phyloP scores from a whole-genome alignment of 306 rosid genomes.

The Corylus americana region DNA sequence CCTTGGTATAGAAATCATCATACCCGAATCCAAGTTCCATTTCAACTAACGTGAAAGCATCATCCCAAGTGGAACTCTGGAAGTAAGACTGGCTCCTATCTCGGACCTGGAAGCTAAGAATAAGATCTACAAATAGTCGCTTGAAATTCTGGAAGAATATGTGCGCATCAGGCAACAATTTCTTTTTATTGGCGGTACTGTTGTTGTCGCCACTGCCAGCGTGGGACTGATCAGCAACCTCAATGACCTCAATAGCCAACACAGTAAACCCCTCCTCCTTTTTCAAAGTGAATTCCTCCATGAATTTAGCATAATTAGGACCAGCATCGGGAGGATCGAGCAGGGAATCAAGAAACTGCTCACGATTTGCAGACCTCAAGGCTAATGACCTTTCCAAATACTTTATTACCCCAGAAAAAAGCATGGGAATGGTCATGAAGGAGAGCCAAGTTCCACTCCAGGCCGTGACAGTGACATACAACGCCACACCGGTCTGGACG shows the following conservation, averaged over 20 bases:
- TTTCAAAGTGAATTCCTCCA: constrained; percentile 4
- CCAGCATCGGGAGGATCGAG: constrained; percentile 9
- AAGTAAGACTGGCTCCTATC: neutral
- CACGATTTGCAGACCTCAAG: constrained; percentile 5
- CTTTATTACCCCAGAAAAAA: neutral
- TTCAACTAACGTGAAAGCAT: neutral
- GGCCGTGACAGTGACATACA: neutral
- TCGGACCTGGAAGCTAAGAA: neutral
- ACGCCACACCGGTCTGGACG: neutral
- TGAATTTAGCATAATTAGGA: constrained; percentile 11
- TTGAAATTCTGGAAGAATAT: neutral
- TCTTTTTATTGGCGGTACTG: too few species aligned
- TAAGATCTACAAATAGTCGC: constrained; percentile 3
- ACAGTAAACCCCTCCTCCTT: neutral
- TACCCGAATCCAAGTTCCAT: neutral
- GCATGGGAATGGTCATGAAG: constrained; percentile 1
- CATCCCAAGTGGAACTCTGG: neutral
- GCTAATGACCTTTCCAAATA: neutral
- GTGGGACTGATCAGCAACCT: neutral
- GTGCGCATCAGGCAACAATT: neutral
- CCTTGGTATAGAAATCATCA: neutral
- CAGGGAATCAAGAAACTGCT: constrained; percentile 13
- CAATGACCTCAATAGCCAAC: constrained; percentile 3
- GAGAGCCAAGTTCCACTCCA: constrained; percentile 4
- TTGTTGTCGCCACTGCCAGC: neutral